Evolutionary conservation across 768 basidiomycete species (phyloP), one percentile per base, ranked within the genome.

Genomic region (Gloeophyllum trabeum): DNA sequence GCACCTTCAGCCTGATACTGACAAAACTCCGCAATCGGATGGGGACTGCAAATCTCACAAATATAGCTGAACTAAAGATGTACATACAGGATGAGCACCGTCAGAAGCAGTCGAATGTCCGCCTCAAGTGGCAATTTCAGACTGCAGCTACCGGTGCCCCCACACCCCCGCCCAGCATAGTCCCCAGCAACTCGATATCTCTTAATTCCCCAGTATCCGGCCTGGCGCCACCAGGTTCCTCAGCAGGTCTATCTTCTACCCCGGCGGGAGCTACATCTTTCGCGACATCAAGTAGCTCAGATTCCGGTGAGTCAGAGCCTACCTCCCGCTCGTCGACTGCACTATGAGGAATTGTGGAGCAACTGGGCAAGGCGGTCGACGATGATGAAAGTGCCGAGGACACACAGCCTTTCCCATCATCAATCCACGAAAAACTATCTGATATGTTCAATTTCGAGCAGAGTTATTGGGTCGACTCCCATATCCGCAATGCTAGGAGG

Each of bases 21-120:
- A 59, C 51, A 2, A 58, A 58, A 41, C 43, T 56, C 4, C 49
- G 49, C 3, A 54, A 50, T 40, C 47, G 49, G 4, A 48, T 59
- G 24, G 45, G 48, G 2, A 54, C 37, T 2, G n/a, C 49, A n/a
- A 43, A 44, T 5, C 44, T 61, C 10, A 43, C 41, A 4, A 42
- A 43, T 10, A 48, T 61, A 25, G 44, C 50, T 18, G 55, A 60
- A 41, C 48, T 61, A 12, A 54, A 57, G 39, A 53, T 61, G 51
- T 54, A 59, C 37, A 43, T 61, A 20, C 36, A 54, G 19, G 52
- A 61, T 40, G 51, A 60, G 38, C 50, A 59, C 41, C 14, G 48
- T 12, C 42, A 26, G 7, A 38, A 16, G 2, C 45, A 45, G 1
- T 28, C 41, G 22, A 45, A 41, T 32, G 24, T 45, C 20, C 46